phyloP scores from a whole-genome alignment of 1,284 basidiomycete species.

The Clitocybe nebularis region DNA sequence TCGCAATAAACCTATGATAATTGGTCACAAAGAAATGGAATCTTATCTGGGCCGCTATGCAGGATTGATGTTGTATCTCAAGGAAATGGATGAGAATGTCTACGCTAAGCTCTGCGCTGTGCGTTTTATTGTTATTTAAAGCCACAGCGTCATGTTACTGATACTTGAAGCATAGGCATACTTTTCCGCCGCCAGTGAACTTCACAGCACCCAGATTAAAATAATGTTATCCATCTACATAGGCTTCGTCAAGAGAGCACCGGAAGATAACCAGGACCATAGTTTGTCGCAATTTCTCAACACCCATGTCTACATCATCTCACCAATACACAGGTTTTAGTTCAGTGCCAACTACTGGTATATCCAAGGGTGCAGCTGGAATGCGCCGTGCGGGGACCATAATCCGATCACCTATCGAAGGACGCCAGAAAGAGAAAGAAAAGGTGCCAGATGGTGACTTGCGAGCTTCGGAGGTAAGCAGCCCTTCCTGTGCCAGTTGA shows the following conservation, averaged over 20 bases:
- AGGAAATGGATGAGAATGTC: conserved; percentile 87
- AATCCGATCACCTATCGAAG: conserved; percentile 66
- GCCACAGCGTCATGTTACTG: conserved; percentile 1
- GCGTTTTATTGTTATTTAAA: conserved; percentile 24
- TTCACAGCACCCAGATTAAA: conserved; percentile 80
- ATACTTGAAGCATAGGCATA: conserved; percentile 60
- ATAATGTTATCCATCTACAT: conserved; percentile 62
- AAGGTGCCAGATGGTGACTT: conserved; percentile 56
- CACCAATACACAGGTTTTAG: conserved; percentile 43
- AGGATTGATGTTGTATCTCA: conserved; percentile 89
- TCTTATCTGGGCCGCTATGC: conserved; percentile 83
- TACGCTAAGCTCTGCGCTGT: conserved; percentile 89
- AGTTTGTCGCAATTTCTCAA: conserved; percentile 35
- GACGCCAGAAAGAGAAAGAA: conserved; percentile 56
- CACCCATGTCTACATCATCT: conserved; percentile 8
- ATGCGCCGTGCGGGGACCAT: conserved; percentile 77
- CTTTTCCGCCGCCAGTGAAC: conserved; percentile 78
- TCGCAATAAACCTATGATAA: conserved; percentile 45
- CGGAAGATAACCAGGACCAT: conserved; percentile 70
- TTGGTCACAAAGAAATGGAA: conserved; percentile 73
- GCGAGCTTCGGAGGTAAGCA: conserved; percentile 65
- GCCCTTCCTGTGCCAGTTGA: no score
- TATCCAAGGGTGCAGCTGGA: conserved; percentile 46
- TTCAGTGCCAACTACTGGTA: conserved; percentile 34
- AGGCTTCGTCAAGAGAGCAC: conserved; percentile 59